These are phyloP conservation scores for Fraxinus anomala DNA, from an alignment of 257 asterid genomes.

Conservation along the genomic window DNA sequence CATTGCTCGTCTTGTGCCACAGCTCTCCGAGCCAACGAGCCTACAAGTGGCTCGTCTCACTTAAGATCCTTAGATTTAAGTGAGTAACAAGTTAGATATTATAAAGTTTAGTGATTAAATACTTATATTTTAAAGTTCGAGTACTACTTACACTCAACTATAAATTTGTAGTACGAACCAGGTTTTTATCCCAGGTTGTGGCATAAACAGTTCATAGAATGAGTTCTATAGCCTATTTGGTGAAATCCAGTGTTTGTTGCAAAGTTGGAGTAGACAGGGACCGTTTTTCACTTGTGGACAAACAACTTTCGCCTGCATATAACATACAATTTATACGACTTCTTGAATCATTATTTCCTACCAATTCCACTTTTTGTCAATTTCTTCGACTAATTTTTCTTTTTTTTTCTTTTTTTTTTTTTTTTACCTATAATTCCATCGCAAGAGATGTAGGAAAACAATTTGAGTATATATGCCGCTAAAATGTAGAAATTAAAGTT, in stretches of 20 bases:
- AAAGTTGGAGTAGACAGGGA: not conserved
- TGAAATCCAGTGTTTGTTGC: not conserved
- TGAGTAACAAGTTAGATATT: not conserved
- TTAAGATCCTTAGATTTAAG: too few species aligned
- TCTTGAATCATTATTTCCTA: not conserved
- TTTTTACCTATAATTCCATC: too few species aligned
- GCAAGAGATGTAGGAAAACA: too few species aligned
- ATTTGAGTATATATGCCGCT: too few species aligned
- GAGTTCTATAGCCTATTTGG: not conserved
- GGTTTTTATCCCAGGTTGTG: not conserved
- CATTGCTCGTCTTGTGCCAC: too few species aligned
- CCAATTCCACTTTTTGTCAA: not conserved
- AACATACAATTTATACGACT: not conserved
- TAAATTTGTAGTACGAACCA: not conserved
- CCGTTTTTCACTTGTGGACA: not conserved
- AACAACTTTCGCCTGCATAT: not conserved
- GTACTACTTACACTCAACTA: not conserved
- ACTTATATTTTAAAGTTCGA: too few species aligned
- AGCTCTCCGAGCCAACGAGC: too few species aligned
- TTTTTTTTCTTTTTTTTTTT: too few species aligned
- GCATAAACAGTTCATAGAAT: not conserved
- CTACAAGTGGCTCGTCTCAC: too few species aligned
- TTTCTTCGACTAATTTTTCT: not conserved
- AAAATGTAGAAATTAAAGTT: too few species aligned
- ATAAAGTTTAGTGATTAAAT: not conserved